Base-by-base conservation (phyloP, 352 stramenopile genomes). In the Phytopythium sindhum region DNA sequence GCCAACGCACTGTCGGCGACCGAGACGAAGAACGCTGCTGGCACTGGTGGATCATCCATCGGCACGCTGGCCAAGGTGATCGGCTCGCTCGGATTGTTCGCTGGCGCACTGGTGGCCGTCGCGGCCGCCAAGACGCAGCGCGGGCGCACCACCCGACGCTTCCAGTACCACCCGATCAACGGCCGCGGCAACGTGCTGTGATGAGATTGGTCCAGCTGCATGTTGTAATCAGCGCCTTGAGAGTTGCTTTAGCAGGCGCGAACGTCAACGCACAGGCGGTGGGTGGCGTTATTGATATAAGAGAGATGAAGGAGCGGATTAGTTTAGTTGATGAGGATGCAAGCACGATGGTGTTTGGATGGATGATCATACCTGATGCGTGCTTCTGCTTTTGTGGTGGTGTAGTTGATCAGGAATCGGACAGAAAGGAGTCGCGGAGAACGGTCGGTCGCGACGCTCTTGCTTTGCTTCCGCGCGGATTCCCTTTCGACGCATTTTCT, bases 101-200 rank as follows among this genome's bases (percentile, higher is more conserved):
- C 73, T 1, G 74, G 70, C 56, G 66, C 68, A 57, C 51, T 80
- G 52, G 64, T 63, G 17, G 67, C 48, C 26, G 62, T 80, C 31
- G 73, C 69, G 11, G 64, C 69, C 57, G 33, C 64, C 51, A 77
- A 77, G 67, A 66, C 67, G 63, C 64, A 68, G 54, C 64, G 69
- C 42, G 67, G 59, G 41, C 50, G 67, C 17, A 56, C 45, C 21
- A 63, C 42, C 7, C 73, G 78, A 23, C 77, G 78, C 26, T 77
- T 90, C 66, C 68, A 52, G 39, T 91, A 91, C 74, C 78, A 82
- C 59, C 72, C 69, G 37, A 76, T 91, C 26, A 67, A 64, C 57
- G 73, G 58, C 29, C 76, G 70, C 35, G 31, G 31, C 31, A 73
- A 82, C 37, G 57, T 37, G 31, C 24, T 55, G 33, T 39, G 41